Conservation (phyloP, 441 rosid genomes). For the Euphorbia corollata region DNA sequence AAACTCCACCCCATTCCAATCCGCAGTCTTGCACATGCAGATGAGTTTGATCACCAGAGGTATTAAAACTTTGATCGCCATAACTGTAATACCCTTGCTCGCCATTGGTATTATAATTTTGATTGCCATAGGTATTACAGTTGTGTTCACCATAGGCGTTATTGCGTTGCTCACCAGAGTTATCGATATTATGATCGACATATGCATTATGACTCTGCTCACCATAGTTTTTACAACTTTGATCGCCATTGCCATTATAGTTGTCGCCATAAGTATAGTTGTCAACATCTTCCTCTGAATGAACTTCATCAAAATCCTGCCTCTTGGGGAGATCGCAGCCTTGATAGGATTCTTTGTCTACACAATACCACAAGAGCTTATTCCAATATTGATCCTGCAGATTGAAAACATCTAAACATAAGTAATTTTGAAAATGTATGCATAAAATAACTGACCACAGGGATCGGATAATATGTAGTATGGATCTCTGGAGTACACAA, state of each 20-base stretch:
- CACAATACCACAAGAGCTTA: slow-evolving; percentile 29
- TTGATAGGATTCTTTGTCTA: slow-evolving; percentile 26
- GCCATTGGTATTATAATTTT: slow-evolving; percentile 10
- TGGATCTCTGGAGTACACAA: not conserved
- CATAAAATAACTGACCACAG: not conserved
- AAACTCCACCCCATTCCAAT: slow-evolving; percentile 35
- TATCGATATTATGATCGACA: slow-evolving; percentile 11
- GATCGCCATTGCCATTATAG: slow-evolving; percentile 18
- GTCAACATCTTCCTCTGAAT: slow-evolving; percentile 20
- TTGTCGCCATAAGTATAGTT: slow-evolving; percentile 16
- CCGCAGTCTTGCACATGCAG: slow-evolving; percentile 24
- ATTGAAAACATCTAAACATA: slow-evolving; percentile 2
- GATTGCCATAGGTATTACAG: no score
- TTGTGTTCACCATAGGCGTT: no score
- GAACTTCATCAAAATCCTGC: slow-evolving; percentile 28
- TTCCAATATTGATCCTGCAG: slow-evolving; percentile 32
- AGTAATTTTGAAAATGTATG: not conserved
- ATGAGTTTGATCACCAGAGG: not conserved
- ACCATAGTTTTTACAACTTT: not conserved
- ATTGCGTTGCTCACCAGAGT: slow-evolving; percentile 9
- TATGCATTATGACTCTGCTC: not conserved
- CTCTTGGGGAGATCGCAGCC: slow-evolving; percentile 32
- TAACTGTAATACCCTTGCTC: slow-evolving; percentile 19
- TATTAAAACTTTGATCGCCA: slow-evolving; percentile 1
- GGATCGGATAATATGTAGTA: not conserved